phyloP scores from a whole-genome alignment of 805 yeast species.

The Yarrowia osloensis region DNA sequence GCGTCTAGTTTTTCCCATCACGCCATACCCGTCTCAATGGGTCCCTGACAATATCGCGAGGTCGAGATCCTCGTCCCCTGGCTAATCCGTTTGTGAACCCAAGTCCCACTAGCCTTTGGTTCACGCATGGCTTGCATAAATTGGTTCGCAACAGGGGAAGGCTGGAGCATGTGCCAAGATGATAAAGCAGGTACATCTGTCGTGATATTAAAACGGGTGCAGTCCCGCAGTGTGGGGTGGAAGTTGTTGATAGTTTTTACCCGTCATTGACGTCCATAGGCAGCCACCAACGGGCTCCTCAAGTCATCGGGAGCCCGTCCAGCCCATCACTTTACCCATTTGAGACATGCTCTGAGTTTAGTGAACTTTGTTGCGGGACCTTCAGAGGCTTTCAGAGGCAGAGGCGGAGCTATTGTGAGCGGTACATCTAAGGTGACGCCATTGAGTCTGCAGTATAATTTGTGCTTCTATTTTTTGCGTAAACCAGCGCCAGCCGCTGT shows the following conservation, averaged over 20 bases:
- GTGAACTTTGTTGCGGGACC: neutral
- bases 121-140: slow-evolving; percentile 23
- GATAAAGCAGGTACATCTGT: slow-evolving; percentile 11
- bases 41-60: neutral
- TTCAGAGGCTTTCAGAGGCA: neutral
- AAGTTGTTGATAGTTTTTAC: neutral
- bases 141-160: slow-evolving; percentile 15
- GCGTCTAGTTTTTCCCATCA: neutral
- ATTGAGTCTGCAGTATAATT: neutral
- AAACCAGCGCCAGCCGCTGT: neutral
- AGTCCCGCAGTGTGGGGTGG: neutral
- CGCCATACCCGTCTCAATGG: neutral
- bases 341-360: slow-evolving; percentile 22
- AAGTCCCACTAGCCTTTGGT: neutral
- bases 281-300: neutral
- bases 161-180: slow-evolving; percentile 17
- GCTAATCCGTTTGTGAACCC: neutral
- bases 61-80: neutral
- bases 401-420: neutral
- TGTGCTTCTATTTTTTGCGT: neutral
- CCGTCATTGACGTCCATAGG: too few species aligned
- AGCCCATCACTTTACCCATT: slow-evolving; percentile 22
- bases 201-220: neutral
- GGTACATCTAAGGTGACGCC: slow-evolving; percentile 1
- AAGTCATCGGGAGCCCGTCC: neutral